These are phyloP conservation scores for Limnomonas spitsbergensis DNA, from an alignment of 139 green algal species.

Conservation along the genomic window DNA sequence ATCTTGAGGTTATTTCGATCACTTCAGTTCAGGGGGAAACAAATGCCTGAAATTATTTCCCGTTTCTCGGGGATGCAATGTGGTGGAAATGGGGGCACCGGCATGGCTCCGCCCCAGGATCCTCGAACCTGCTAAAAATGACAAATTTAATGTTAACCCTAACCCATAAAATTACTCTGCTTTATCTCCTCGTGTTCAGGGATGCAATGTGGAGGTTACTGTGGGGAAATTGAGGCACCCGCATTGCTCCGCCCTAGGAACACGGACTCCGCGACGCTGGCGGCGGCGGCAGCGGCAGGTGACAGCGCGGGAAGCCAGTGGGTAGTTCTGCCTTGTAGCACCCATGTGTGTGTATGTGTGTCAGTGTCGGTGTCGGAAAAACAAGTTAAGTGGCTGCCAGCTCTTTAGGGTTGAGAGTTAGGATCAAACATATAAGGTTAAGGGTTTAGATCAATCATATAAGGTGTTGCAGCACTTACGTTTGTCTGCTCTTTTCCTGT, in stretches of 20 bases:
- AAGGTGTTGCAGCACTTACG: too few relatives aligned
- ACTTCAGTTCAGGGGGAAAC: background rate
- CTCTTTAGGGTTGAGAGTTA: background rate
- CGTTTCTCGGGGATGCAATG: too few relatives aligned
- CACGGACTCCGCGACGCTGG: background rate
- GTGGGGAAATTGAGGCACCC: background rate
- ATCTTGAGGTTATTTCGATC: background rate
- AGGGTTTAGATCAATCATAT: too few relatives aligned
- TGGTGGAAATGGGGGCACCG: too few relatives aligned
- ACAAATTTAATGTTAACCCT: too few relatives aligned
- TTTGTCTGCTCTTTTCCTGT: too few relatives aligned
- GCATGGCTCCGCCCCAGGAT: too few relatives aligned
- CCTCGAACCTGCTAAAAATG: too few relatives aligned
- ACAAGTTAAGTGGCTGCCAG: background rate
- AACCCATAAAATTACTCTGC: background rate
- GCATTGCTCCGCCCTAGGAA: background rate
- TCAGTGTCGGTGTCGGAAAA: background rate
- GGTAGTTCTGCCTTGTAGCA: background rate
- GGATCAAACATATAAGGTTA: too few relatives aligned
- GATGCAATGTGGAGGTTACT: background rate
- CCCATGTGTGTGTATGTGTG: background rate
- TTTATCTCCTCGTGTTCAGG: background rate
- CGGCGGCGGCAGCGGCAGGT: background rate
- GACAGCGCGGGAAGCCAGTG: background rate
- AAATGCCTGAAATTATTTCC: too few relatives aligned